Evolutionary conservation across 1,284 basidiomycete genomes (phyloP), one percentile per base, ranked within the genome.

Genomic region (Blastosporella zonata): DNA sequence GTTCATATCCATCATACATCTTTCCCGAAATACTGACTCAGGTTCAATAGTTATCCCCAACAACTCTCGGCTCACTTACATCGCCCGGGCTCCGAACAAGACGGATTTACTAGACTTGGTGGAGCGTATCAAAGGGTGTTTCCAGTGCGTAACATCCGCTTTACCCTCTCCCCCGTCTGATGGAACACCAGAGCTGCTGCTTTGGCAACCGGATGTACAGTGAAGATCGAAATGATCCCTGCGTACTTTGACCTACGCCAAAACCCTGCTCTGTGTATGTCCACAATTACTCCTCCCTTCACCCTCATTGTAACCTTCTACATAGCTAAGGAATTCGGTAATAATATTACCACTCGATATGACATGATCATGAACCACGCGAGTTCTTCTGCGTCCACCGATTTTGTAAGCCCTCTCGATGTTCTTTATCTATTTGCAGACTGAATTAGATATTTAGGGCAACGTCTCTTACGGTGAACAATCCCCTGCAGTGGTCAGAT

Each of bases 1-100:
- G 68, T 57, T 18, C 23, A 42, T 22, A 37, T 6, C 23, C 33
- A 9, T 35, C 8, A 37, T 38, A 13, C 41, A 29, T 36, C 3
- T 22, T 31, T 23, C 20, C 5, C 3, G 34, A 22, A 10, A 23
- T 6, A 5, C 36, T 41, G 2, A 36, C 44, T 33, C 18, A n/a
- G 7, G 29, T 9, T 2, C 15, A 7, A 34, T 35, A 87, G 88
- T 92, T 46, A 92, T 93, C 50, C 90, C 90, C 2, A 88, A 89
- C 62, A 82, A 88, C 58, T 74, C 87, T 8, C 77, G 74, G 52
- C 79, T 92, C 77, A 68, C 62, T 1, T 87, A 82, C 76, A 68
- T 80, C 42, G 76, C 83, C 10, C 78, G 90, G 21, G 80, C 87
- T 6, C 82, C 82, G 3, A 82, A 78, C 15, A 69, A 72, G 46